A percentile compares a stretch with the other conserved stretches of the same genome.
These are phyloP conservation scores for Capronia coronata DNA, from an alignment of 2,329 filamentous ascomycete species.

Conservation along the genomic window DNA sequence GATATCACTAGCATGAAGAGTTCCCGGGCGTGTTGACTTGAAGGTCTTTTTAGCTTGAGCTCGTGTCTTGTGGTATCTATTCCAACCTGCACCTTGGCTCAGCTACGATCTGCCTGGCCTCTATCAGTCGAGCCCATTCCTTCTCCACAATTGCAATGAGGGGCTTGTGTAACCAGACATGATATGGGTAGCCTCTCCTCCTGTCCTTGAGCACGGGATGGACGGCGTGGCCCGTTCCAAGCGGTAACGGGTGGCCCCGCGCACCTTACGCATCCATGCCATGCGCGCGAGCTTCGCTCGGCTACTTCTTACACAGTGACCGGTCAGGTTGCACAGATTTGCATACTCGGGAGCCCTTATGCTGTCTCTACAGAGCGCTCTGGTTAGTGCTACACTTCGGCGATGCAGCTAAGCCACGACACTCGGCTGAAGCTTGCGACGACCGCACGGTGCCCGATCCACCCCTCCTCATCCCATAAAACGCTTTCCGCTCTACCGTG, in stretches of 20 bases:
- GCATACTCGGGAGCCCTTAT: neutral
- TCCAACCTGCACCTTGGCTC: neutral
- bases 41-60: neutral
- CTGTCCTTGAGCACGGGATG: too few species aligned
- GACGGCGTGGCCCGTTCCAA: neutral
- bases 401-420: too few species aligned
- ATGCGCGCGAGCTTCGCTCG: too few species aligned
- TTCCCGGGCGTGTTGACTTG: too few species aligned
- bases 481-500: too few species aligned
- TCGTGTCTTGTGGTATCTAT: neutral
- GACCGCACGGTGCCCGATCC: too few species aligned
- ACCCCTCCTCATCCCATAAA: too few species aligned
- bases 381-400: too few species aligned
- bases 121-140: neutral
- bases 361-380: neutral
- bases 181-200: too few species aligned
- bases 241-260: neutral
- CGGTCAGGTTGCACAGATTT: neutral
- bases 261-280: neutral
- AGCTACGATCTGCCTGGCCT: neutral
- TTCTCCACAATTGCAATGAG: neutral
- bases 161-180: neutral
- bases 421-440: too few species aligned
- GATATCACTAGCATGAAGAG: too few species aligned
- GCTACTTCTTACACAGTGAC: neutral